Base-by-base conservation (phyloP, 75 land plant genomes). In the Sequoiadendron giganteum region DNA sequence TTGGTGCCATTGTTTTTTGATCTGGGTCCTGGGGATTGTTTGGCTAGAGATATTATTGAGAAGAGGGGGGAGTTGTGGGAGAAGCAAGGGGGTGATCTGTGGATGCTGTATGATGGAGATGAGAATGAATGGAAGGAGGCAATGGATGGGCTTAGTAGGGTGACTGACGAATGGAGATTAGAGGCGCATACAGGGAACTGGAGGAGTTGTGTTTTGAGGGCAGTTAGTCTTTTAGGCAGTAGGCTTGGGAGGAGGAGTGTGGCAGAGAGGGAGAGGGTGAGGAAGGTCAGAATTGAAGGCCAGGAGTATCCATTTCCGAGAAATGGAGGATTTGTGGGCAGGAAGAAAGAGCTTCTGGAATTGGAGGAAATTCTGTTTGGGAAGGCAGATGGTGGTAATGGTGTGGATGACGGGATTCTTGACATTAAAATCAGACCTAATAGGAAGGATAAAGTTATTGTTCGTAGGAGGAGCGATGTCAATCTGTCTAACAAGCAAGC, bases 1-100 rank as follows among this genome's bases (percentile, higher is more conserved):
- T 91, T 97, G 90, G 92, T 96, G 52, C 99, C 99, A 0, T 85
- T 97, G 40, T 97, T 92, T 86, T 97, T 97, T 88, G 98, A 96
- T 87, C 45, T 97, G 84, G 88, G 93, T 75, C 92, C 92, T 21
- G 92, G 89, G 18, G 98, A 96, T 85, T 97, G 99, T 88, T 88
- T 96, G 86, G 92, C 93, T 30, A 90, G 97, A 75, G 99, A 97
- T 86, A 95, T 97, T 54, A 89, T 96, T 82, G 97, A 95, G 92
- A 92, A 86, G 88, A 90, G 94, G 61, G 99, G 99, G 28, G 93
- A 93, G 36, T 18, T 95, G 77, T 97, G 99, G 99, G 99, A 96
- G 88, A 90, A 89, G 73, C 93, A 96, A 45, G 99, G 99, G 18
- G 99, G 99, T 48, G 97, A 97, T 89, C 90, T 97, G 5, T 97